Evolutionary conservation across 345 rosid genomes (phyloP).

Genomic region (Abelmoschus esculentus): DNA sequence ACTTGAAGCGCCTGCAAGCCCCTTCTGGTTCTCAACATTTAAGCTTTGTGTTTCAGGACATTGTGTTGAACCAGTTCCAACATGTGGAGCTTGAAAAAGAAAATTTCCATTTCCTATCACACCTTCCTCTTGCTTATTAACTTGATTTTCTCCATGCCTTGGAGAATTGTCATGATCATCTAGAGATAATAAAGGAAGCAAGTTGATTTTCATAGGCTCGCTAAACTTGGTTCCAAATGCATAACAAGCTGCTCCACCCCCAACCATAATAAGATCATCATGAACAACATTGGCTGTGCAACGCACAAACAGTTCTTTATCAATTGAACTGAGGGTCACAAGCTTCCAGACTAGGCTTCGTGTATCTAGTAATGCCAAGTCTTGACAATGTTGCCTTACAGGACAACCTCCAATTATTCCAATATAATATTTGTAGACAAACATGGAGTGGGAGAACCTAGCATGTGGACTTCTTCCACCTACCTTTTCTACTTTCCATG

Average conservation of each 20-base stretch:
- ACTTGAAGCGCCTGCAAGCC: conserved; percentile 17
- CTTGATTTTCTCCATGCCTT: conserved; percentile 21
- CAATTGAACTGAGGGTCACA: conserved; percentile 47
- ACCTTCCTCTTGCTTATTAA: conserved; percentile 16
- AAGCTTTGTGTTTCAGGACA: conserved; percentile 13
- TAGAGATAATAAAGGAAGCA: conserved; percentile 35
- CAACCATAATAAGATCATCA: conserved; percentile 67
- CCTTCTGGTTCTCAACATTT: conserved; percentile 12
- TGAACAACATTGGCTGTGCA: conserved; percentile 59
- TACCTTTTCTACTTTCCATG: conserved; percentile 65
- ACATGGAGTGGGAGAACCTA: conserved; percentile 87
- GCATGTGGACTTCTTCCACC: conserved; percentile 67
- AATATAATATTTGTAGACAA: conserved; percentile 50
- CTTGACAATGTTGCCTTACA: conserved; percentile 58
- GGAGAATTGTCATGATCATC: conserved; percentile 11
- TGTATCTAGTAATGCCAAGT: conserved; percentile 62
- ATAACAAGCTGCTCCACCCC: conserved; percentile 95
- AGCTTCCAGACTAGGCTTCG: conserved; percentile 48
- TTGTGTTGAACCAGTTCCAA: conserved; percentile 20
- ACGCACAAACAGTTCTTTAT: conserved; percentile 69
- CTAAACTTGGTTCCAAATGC: conserved; percentile 96
- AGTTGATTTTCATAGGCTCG: conserved; percentile 59
- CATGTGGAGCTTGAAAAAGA: conserved; percentile 17
- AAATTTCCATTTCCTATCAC: conserved; percentile 17
- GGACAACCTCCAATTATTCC: conserved; percentile 97